Conservation (phyloP, 768 basidiomycete genomes). For the Auriscalpium microsporum region DNA sequence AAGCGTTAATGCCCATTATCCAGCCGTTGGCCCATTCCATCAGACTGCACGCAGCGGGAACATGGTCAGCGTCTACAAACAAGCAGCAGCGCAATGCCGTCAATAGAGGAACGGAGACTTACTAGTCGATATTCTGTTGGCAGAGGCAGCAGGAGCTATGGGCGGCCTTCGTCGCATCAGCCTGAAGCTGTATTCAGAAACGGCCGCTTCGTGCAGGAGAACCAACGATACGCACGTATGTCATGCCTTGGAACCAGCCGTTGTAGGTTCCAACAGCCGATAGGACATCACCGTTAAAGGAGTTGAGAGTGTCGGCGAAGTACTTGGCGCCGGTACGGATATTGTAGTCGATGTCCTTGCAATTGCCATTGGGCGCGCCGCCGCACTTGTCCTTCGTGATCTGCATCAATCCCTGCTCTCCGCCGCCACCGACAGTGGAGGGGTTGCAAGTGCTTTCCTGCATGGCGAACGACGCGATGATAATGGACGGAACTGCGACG, state of each 20-base stretch:
- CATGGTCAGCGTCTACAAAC: no score
- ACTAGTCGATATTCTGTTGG: conserved; percentile 88
- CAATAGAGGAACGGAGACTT: conserved; percentile 20
- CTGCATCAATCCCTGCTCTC: conserved; percentile 87
- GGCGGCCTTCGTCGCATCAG: conserved; percentile 49
- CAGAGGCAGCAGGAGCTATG: conserved; percentile 49
- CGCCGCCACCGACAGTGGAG: conserved; percentile 56
- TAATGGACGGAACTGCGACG: conserved; percentile 53
- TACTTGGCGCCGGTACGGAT: conserved; percentile 56
- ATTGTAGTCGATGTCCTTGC: conserved; percentile 51
- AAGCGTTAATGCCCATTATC: conserved; percentile 51
- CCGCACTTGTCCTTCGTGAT: conserved; percentile 71
- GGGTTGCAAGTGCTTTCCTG: conserved; percentile 78
- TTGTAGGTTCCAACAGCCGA: conserved; percentile 65
- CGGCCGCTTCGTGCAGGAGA: background rate
- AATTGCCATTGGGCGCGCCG: conserved; percentile 38
- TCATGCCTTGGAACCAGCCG: conserved; percentile 58
- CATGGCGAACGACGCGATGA: conserved; percentile 83
- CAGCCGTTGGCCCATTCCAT: conserved; percentile 70
- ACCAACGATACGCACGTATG: conserved; percentile 34
- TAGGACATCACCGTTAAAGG: conserved; percentile 45
- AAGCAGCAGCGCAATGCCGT: background rate
- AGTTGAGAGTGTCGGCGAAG: conserved; percentile 43
- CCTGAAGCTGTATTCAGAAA: conserved; percentile 23
- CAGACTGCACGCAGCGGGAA: conserved; percentile 32